Base-by-base conservation (phyloP, 345 rosid species). In the Hibiscus trionum region DNA sequence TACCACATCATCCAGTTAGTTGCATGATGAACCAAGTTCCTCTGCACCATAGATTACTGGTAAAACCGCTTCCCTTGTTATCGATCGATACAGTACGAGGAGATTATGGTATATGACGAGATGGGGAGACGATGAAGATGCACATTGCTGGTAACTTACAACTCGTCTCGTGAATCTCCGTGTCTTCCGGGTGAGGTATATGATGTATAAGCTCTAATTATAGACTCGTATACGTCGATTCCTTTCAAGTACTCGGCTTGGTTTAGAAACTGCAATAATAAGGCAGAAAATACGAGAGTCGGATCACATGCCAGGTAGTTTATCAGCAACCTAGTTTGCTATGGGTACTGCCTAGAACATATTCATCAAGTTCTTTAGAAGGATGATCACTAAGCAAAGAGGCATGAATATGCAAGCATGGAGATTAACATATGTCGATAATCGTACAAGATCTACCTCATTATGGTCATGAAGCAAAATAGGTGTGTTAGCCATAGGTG, bases 401-500 rank as follows among this genome's bases (percentile, higher is more conserved):
- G 59, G 59, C 26, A 55, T 8, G 19, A 55, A 55, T 55, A 55
- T 55, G 52, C 11, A 17, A 33, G 47, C 19, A 56, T 31, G 4
- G 50, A 35, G 31, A 24, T 55, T 16, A 17, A 50, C 49, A 73
- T 29, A 16, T 6, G 2, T n/a, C 15, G 8, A n/a, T 7, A 44
- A 46, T 42, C 2, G 4, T 21, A 21, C n/a, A 15, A 52, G 31
- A 62, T 7, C 14, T 70, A 87, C 97, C 99, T 95, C 99, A 61
- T 95, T 88, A 76, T 92, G 99, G 82, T 85, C 97, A 68, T 95
- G 99, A 74, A 95, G 88, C 71, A 95, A 86, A 66, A 86, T 42
- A 55, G 98, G 99, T 16, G 98, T 95, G 78, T 95, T 88, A 61
- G 88, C 88, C 84, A 95, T 89, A 5, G 97, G 99, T 65, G 97